These are phyloP conservation scores for Chaetomium sp. DNA, from an alignment of 2,329 filamentous ascomycete genomes.

Conservation along the genomic window DNA sequence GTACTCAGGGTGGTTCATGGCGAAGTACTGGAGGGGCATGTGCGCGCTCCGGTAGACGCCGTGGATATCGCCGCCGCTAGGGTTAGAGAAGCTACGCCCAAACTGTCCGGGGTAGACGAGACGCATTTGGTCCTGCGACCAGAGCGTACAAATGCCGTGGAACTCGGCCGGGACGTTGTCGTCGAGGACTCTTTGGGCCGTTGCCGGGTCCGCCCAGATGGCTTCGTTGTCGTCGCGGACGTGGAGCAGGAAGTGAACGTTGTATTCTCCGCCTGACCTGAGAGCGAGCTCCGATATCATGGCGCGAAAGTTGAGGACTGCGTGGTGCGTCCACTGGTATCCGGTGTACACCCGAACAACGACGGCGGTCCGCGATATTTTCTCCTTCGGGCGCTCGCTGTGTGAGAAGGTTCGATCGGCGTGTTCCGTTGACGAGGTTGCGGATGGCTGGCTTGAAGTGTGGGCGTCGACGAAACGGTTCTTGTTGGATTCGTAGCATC, in stretches of 20 bases:
- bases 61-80: constrained; percentile 60
- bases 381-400: constrained; percentile 45
- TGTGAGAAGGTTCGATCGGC: constrained; percentile 10
- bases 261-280: constrained; percentile 78
- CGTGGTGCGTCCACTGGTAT: constrained; percentile 76
- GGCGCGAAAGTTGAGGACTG: constrained; percentile 78
- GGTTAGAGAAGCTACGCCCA: constrained; percentile 66
- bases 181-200: constrained; percentile 70
- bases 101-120: constrained; percentile 73
- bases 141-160: constrained; percentile 76
- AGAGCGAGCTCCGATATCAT: constrained; percentile 78
- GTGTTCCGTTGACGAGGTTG: constrained; percentile 19
- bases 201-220: constrained; percentile 78
- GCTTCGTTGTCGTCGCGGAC: constrained; percentile 77
- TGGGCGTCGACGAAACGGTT: constrained; percentile 58
- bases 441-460: constrained; percentile 4
- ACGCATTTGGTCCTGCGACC: constrained; percentile 83
- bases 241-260: constrained; percentile 80
- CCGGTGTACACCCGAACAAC: constrained; percentile 80
- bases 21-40: constrained; percentile 65
- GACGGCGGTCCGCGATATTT: constrained; percentile 67
- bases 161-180: constrained; percentile 73
- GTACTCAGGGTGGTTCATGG: constrained; percentile 64
- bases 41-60: constrained; percentile 70
- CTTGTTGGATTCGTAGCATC: constrained; percentile 62